These are phyloP conservation scores for Przewalskia tangutica DNA, from an alignment of 257 asterid genomes.

Conservation along the genomic window DNA sequence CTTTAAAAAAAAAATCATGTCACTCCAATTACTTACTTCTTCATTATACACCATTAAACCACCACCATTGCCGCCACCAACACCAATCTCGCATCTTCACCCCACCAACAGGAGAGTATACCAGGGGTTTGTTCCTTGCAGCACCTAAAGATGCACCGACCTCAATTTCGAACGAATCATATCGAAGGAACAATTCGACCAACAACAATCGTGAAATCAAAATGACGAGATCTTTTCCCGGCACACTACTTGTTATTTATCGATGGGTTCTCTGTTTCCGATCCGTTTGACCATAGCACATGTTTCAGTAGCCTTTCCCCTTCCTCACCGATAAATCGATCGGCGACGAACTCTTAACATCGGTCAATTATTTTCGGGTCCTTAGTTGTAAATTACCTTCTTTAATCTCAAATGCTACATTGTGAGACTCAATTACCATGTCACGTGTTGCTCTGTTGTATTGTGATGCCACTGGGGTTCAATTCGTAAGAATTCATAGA, in stretches of 20 bases:
- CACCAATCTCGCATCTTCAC: no score
- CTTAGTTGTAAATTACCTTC: slow-evolving; percentile 76
- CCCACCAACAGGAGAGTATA: no score
- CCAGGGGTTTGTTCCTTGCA: background rate
- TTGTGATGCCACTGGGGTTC: slow-evolving; percentile 88
- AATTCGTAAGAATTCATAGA: slow-evolving; percentile 57
- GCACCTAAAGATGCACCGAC: slow-evolving; percentile 51
- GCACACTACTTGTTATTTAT: slow-evolving; percentile 69
- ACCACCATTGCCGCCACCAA: no score
- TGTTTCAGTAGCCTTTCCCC: slow-evolving; percentile 59
- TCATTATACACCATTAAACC: no score
- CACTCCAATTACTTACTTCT: no score
- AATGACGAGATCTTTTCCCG: slow-evolving; percentile 75
- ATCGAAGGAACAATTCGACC: slow-evolving; percentile 77
- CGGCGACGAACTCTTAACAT: slow-evolving; percentile 68
- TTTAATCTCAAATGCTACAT: slow-evolving; percentile 47
- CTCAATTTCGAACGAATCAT: slow-evolving; percentile 67
- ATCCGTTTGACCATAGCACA: slow-evolving; percentile 86
- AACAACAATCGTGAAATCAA: slow-evolving; percentile 57
- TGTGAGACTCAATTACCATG: slow-evolving; percentile 63
- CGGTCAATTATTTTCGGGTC: slow-evolving; percentile 67
- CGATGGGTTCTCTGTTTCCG: slow-evolving; percentile 47
- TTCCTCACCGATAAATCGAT: slow-evolving; percentile 52
- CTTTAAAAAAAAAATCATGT: no score
- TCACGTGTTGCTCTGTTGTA: slow-evolving; percentile 55